Conservation (phyloP, 768 basidiomycete genomes). For the Lactifluus volemus region DNA sequence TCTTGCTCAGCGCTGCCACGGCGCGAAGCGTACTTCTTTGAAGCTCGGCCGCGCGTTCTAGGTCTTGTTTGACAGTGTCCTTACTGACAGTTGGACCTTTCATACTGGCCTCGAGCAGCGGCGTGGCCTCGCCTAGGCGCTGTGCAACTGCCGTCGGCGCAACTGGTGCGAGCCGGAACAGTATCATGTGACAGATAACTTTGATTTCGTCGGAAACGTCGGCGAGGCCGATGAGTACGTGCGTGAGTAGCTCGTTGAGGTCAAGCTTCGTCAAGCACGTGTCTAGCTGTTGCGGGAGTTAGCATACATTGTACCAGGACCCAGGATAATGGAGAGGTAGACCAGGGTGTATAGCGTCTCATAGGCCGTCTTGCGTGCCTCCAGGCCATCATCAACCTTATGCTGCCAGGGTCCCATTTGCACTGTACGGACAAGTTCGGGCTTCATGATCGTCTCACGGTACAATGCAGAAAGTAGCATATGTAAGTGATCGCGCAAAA, state of each 20-base stretch:
- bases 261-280: slow-evolving; percentile 87
- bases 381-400: slow-evolving; percentile 94
- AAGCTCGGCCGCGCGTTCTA: slow-evolving; percentile 82
- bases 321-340: slow-evolving; percentile 22
- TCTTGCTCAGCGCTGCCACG: slow-evolving; percentile 77
- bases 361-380: slow-evolving; percentile 93
- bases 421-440: slow-evolving; percentile 75
- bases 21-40: slow-evolving; percentile 87
- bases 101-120: slow-evolving; percentile 81
- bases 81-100: slow-evolving; percentile 83
- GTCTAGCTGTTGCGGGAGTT: slow-evolving; percentile 50
- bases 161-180: slow-evolving; percentile 82
- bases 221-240: slow-evolving; percentile 71
- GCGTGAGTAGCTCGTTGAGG: slow-evolving; percentile 72
- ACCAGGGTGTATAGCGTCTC: slow-evolving; percentile 96
- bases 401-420: slow-evolving; percentile 98
- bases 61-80: slow-evolving; percentile 91
- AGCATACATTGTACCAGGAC: neutral
- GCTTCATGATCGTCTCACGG: slow-evolving; percentile 73
- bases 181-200: slow-evolving; percentile 91
- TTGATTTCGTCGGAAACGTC: slow-evolving; percentile 97
- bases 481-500: slow-evolving; percentile 77
- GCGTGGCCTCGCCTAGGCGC: slow-evolving; percentile 76
- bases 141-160: slow-evolving; percentile 78
- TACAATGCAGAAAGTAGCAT: slow-evolving; percentile 76